A percentile compares a stretch with the other conserved stretches of the same genome.
Evolutionary conservation across 768 basidiomycete species (phyloP).

Genomic region (Cubamyces lactineus): DNA sequence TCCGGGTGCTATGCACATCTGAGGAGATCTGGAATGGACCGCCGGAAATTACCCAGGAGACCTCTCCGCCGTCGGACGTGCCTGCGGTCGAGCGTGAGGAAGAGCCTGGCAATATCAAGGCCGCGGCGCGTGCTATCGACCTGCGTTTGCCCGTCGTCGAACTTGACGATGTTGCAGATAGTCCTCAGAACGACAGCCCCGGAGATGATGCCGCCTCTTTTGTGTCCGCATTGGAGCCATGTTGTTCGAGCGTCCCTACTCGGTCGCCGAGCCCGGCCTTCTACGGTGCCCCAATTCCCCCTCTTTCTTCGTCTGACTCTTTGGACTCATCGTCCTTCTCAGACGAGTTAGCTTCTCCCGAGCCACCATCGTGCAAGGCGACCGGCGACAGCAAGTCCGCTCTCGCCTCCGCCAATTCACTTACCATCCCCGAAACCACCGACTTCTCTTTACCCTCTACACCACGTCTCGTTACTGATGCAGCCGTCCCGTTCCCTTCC

Average conservation of each 20-base stretch:
- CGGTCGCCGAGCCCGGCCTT: conserved; percentile 42
- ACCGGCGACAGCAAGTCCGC: conserved; percentile 10
- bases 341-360: conserved; percentile 35
- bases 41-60: background rate
- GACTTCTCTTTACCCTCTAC: background rate
- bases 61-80: background rate
- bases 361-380: conserved; percentile 10
- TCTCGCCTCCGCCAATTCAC: conserved; percentile 17
- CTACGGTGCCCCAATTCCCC: conserved; percentile 45
- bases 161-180: conserved; percentile 11
- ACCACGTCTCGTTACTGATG: conserved; percentile 19
- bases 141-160: conserved; percentile 22
- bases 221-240: conserved; percentile 37
- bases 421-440: conserved; percentile 18
- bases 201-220: conserved; percentile 33
- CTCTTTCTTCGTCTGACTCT: conserved; percentile 60
- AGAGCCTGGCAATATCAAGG: background rate
- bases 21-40: conserved; percentile 62
- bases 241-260: conserved; percentile 32
- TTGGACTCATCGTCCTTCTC: conserved; percentile 58
- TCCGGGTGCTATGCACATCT: conserved; percentile 75
- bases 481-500: conserved; percentile 50
- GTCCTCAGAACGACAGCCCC: conserved; percentile 11
- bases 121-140: conserved; percentile 2
- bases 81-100: background rate